Evolutionary conservation across 208 protist genomes (phyloP), one percentile per base, ranked within the genome.

Genomic region (Trypanosoma congolense): DNA sequence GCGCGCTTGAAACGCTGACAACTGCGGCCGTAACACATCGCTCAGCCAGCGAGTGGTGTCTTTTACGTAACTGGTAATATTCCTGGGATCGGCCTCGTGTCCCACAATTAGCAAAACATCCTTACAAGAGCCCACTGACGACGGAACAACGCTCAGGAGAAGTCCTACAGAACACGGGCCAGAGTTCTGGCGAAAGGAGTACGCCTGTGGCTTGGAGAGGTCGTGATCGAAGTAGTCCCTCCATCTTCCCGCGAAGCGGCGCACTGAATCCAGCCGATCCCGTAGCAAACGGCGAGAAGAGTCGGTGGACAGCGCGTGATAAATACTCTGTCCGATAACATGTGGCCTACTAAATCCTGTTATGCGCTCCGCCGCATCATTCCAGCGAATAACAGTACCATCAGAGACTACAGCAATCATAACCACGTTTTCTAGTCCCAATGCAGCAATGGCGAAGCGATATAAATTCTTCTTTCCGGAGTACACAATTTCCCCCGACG

Each of bases 351-450:
- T 56, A 57, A 75, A 88, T 24, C 83, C 83, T 10, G 79, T 90
- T 16, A 80, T 72, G 9, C 57, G 61, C 45, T 83, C 68, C 12
- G 76, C 81, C 18, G 63, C 63, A 24, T 50, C 42, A 69, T 90
- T 94, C 83, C 87, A 94, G 4, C 82, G 87, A 45, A 92, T 87
- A 44, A 94, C 82, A n/a, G 81, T 89, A 55, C 87, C 87, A 56
- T 94, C 83, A 24, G 70, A 68, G 10, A 94, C 69, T 28, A 92
- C 75, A 33, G 70, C 75, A 43, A 94, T 83, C 14, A 88, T 41
- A 35, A 91, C 80, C 26, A 26, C 83, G 44, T 77, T 68, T 44
- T 58, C 76, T 12, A 70, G 22, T 4, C 59, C 58, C 30, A 94
- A 60, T 24, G 79, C 77, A 16, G 73, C 44, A 2, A 72, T 51